Percentiles rank a stretch among this genome's conserved stretches.
These are phyloP conservation scores for Jimgerdemannia flammicorona DNA, from an alignment of 192 early-diverging fungal species.

Conservation along the genomic window DNA sequence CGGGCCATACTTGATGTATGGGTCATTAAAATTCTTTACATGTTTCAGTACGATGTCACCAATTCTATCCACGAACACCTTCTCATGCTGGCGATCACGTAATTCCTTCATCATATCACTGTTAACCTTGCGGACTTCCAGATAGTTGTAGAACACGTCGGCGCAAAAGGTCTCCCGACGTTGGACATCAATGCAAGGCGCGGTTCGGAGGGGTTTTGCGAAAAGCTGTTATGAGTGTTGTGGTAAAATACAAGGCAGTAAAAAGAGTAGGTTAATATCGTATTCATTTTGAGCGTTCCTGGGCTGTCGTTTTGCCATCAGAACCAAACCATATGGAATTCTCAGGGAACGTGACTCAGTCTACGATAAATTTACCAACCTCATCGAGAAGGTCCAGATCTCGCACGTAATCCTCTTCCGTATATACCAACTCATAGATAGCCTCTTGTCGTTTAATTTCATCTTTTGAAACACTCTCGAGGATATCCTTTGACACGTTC, in stretches of 20 bases:
- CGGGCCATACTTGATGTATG: slow-evolving; percentile 79
- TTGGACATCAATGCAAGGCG: slow-evolving; percentile 19
- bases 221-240: neutral
- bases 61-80: slow-evolving; percentile 68
- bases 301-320: slow-evolving; percentile 40
- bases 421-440: slow-evolving; percentile 88
- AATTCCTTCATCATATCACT: slow-evolving; percentile 50
- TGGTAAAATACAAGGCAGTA: neutral
- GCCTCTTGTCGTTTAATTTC: slow-evolving; percentile 92
- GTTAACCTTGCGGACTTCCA: slow-evolving; percentile 56
- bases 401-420: slow-evolving; percentile 86
- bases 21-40: slow-evolving; percentile 54
- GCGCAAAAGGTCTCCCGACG: slow-evolving; percentile 48
- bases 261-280: neutral
- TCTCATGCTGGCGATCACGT: slow-evolving; percentile 58
- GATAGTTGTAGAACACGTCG: slow-evolving; percentile 69
- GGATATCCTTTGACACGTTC: slow-evolving; percentile 67
- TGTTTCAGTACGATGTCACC: slow-evolving; percentile 77
- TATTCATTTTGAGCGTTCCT: slow-evolving; percentile 18
- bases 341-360: slow-evolving; percentile 37
- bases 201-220: slow-evolving; percentile 20
- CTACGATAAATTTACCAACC: slow-evolving; percentile 51
- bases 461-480: slow-evolving; percentile 62
- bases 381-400: slow-evolving; percentile 78
- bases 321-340: slow-evolving; percentile 16